Base-by-base conservation (phyloP, 106 monocot species). In the Vanilla planifolia region DNA sequence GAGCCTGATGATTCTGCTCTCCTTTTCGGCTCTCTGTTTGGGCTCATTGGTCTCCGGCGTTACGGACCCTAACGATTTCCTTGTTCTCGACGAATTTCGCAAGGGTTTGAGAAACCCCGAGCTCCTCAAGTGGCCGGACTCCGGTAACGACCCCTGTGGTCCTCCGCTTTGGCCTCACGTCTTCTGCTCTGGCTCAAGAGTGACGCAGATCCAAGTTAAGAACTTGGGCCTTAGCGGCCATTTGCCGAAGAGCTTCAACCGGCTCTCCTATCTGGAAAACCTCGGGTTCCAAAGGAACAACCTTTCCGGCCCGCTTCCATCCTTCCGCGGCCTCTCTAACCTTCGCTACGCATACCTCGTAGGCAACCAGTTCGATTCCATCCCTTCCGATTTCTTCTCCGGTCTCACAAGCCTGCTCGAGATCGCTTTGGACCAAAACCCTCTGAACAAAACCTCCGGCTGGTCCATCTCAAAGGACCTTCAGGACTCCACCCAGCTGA, bases 201-300 rank as follows among this genome's bases (percentile, higher is more conserved):
- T 86, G 5, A 55, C 71, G 15, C 85, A 86, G 68, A 86, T 86
- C 66, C 85, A 86, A 41, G 77, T 81, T 27, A 67, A 74, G 43
- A 58, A 59, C 17, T 27, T 86, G 3, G 77, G 80, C 2, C 56
- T 86, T 6, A 77, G 48, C 9, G 85, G 85, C 28, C 59, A 67
- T 16, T 56, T 86, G 27, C 85, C 85, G n/a, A 48, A 55, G 26
- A 68, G 68, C 67, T 64, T 86, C 51, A 86, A 81, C 67, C 66
- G 72, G 70, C 80, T 86, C 27, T 42, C 71, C 17, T 67, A 52
- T 67, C 74, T 86, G n/a, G 7, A 28, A 35, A 86, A 86, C 43
- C 50, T 86, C 32, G 85, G 85, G 23, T 62, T 86, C 2, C 85
- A 86, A 51, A 67, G 59, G 41, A 86, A 86, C 80, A 67, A 74